These are phyloP conservation scores for Cercospora brassicicola DNA, from an alignment of 2,329 filamentous ascomycete genomes.

Conservation along the genomic window DNA sequence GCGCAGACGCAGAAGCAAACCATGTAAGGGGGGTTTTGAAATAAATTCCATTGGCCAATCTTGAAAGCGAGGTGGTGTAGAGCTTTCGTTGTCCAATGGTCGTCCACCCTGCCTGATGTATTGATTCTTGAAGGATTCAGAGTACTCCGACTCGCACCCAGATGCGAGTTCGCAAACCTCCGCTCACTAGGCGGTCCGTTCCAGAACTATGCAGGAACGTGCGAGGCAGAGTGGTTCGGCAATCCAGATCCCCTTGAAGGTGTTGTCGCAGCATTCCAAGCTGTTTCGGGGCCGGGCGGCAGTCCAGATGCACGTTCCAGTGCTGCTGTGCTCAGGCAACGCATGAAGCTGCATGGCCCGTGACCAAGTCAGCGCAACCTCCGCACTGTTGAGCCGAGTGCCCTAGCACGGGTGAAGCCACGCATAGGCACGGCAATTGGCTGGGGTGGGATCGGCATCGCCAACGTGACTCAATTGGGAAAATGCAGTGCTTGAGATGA, in stretches of 20 bases:
- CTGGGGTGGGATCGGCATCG: not conserved
- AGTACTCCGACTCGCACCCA: not conserved
- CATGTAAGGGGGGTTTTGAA: not conserved
- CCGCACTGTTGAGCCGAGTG: not conserved
- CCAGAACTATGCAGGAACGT: slow-evolving; percentile 8
- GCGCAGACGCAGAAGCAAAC: not conserved
- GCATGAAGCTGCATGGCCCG: not conserved
- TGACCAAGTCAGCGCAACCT: not conserved
- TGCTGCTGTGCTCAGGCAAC: slow-evolving; percentile 12
- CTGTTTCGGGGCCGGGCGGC: not conserved
- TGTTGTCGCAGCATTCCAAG: not conserved
- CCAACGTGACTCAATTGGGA: not conserved
- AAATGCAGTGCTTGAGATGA: not conserved
- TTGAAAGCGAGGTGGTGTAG: not conserved
- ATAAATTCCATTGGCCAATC: not conserved
- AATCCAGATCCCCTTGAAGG: not conserved
- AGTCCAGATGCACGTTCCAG: slow-evolving; percentile 9
- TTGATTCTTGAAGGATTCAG: not conserved
- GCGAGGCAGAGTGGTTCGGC: not conserved
- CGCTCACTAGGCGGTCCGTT: not conserved
- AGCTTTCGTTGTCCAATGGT: not conserved
- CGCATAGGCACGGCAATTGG: not conserved
- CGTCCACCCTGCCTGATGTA: not conserved
- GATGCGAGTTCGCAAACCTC: not conserved
- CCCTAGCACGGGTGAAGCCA: not conserved